phyloP scores from a whole-genome alignment of 78 protist genomes.

The Dictyostelium intermedium region DNA sequence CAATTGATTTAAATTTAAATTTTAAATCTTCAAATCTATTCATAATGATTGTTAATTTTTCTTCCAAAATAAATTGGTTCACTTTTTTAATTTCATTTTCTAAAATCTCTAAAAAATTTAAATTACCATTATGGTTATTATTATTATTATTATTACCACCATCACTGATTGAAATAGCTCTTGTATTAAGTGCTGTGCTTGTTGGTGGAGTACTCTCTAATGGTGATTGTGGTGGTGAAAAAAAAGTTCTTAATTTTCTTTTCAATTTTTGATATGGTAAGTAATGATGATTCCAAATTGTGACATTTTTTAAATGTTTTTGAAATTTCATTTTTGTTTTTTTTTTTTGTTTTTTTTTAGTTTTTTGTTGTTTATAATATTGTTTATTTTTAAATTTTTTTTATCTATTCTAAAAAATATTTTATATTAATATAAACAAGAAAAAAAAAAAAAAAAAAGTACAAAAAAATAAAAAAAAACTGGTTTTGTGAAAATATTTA shows the following conservation, averaged over 20 bases:
- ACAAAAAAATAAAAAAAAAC: background rate
- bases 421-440: background rate
- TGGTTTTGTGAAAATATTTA: background rate
- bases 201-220: background rate
- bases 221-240: constrained; percentile 44
- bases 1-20: constrained; percentile 17
- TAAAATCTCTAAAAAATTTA: background rate
- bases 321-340: constrained; percentile 53
- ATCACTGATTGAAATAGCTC: background rate
- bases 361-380: background rate
- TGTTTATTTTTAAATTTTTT: constrained; percentile 14
- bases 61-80: constrained; percentile 12
- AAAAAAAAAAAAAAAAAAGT: background rate
- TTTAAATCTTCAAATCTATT: constrained; percentile 19
- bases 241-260: constrained; percentile 22
- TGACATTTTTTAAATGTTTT: constrained; percentile 37
- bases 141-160: background rate
- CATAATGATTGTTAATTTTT: constrained; percentile 1
- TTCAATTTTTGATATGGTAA: constrained; percentile 63
- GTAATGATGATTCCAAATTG: constrained; percentile 61
- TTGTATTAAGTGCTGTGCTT: background rate
- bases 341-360: background rate
- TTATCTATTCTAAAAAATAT: background rate
- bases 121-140: too few species aligned
- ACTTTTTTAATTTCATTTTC: constrained; percentile 47